Evolutionary conservation across 2,329 filamentous ascomycete genomes (phyloP), one percentile per base, ranked within the genome.

Genomic region (Alternaria rosae): DNA sequence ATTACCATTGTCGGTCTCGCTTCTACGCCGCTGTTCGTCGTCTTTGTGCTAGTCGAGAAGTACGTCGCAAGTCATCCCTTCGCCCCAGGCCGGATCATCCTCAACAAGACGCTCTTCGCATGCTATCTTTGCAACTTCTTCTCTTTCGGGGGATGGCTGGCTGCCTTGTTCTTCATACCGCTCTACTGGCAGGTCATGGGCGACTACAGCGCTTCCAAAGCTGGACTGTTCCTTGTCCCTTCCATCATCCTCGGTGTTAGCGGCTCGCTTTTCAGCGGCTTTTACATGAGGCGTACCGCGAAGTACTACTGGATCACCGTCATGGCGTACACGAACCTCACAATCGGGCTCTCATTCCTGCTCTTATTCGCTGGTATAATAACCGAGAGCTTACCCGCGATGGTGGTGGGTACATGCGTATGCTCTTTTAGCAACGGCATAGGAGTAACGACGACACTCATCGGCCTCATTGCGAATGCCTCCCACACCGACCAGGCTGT

Each of bases 131-230:
- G 87, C 75, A 93, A 93, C 76, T 92, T 93, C 80, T 93, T 92
- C 76, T 84, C 86, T 54, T 86, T 91, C 55, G 87, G 84, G 1
- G 88, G 86, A 13, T 86, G 83, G 81, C 77, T 89, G 48, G 85
- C 86, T 0, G 80, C 85, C 1, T 67, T 91, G 5, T 94, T 92
- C 81, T 92, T 92, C 79, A 81, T 92, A n/a, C 91, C 92, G 1
- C 82, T 94, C 3, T 92, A 91, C 78, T 92, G 91, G 79, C 92
- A 94, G 78, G 91, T 89, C 6, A 89, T 90, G 1, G 83, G 90
- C 52, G 87, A 87, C 6, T 80, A 88, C 23, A 85, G 85, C 5
- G 89, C 92, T 1, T 88, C 89, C 0, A 77, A 83, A 56, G 87
- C 91, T 5, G 91, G 91, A 1, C 62, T 90, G 1, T 81, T 88